Base-by-base conservation (phyloP, 805 yeast genomes). In the Kuraishia hungarica region DNA sequence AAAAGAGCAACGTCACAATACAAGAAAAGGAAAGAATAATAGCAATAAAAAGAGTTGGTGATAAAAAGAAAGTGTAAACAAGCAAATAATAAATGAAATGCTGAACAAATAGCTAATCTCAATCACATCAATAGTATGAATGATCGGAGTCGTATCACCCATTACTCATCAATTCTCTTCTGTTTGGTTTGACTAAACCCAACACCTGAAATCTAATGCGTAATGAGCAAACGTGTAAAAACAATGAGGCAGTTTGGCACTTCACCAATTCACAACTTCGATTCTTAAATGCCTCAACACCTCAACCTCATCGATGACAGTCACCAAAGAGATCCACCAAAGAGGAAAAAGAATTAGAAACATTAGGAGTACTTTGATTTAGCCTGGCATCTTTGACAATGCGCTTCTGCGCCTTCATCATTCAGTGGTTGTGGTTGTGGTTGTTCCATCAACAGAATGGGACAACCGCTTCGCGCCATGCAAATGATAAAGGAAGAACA, bases 321-420 rank as follows among this genome's bases (percentile, higher is more conserved):
- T n/a, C n/a, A n/a, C n/a, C n/a, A n/a, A n/a, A n/a, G n/a, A n/a
- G n/a, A n/a, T n/a, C n/a, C n/a, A n/a, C n/a, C 10, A 26, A 26
- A 26, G 29, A 10, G 29, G 29, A 5, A 26, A 26, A 26, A 6
- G 29, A 26, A n/a, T n/a, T n/a, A n/a, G n/a, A n/a, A n/a, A n/a
- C n/a, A n/a, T n/a, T n/a, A n/a, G n/a, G n/a, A n/a, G n/a, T n/a
- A n/a, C n/a, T n/a, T n/a, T n/a, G n/a, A n/a, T n/a, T 13, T 61
- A 80, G 81, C 74, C 74, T 71, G 86, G 88, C 81, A 81, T 75
- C 76, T 84, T 76, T 74, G 89, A 85, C 87, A 72, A 78, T 78
- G 80, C 88, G 62, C 63, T 66, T 70, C 72, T 62, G 69, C 43
- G 4, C n/a, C 43, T 35, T 48, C 61, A 55, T 51, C 13, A 23